These are phyloP conservation scores for Geosiphon pyriformis DNA, from an alignment of 192 early-diverging fungal species.

Conservation along the genomic window DNA sequence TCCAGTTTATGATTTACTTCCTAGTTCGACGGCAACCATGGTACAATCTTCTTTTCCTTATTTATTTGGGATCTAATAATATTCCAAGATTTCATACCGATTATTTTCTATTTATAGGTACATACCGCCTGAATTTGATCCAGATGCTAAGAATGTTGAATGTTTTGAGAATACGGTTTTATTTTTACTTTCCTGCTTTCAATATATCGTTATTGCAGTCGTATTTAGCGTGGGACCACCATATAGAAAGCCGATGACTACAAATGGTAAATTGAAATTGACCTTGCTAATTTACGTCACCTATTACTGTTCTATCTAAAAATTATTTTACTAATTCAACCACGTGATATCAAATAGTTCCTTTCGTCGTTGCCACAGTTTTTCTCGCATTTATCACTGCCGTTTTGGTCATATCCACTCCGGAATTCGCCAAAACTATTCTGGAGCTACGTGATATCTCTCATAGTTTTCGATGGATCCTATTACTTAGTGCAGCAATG, in stretches of 20 bases:
- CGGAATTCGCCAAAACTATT: slow-evolving; percentile 38
- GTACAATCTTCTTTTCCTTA: slow-evolving; percentile 43
- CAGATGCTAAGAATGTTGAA: slow-evolving; percentile 60
- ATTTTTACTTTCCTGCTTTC: slow-evolving; percentile 87
- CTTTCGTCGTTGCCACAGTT: slow-evolving; percentile 61
- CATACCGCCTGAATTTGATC: slow-evolving; percentile 51
- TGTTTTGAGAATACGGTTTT: slow-evolving; percentile 90
- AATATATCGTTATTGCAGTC: slow-evolving; percentile 86
- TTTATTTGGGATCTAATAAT: no score
- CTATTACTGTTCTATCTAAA: background rate
- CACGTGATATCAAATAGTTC: slow-evolving; percentile 36
- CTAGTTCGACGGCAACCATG: slow-evolving; percentile 68
- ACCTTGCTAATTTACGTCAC: background rate
- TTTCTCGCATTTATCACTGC: slow-evolving; percentile 46
- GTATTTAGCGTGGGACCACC: slow-evolving; percentile 96
- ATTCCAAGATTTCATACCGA: background rate
- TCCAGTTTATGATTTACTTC: slow-evolving; percentile 73
- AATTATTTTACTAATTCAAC: background rate
- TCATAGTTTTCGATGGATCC: slow-evolving; percentile 45
- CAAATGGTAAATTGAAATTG: slow-evolving; percentile 64
- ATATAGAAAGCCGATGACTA: slow-evolving; percentile 82
- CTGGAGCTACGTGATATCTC: slow-evolving; percentile 69
- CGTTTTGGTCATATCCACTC: slow-evolving; percentile 50
- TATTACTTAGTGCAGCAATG: slow-evolving; percentile 54
- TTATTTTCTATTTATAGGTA: slow-evolving; percentile 31